phyloP scores from a whole-genome alignment of 169 alveolate genomes.

The Besnoitia besnoiti region DNA sequence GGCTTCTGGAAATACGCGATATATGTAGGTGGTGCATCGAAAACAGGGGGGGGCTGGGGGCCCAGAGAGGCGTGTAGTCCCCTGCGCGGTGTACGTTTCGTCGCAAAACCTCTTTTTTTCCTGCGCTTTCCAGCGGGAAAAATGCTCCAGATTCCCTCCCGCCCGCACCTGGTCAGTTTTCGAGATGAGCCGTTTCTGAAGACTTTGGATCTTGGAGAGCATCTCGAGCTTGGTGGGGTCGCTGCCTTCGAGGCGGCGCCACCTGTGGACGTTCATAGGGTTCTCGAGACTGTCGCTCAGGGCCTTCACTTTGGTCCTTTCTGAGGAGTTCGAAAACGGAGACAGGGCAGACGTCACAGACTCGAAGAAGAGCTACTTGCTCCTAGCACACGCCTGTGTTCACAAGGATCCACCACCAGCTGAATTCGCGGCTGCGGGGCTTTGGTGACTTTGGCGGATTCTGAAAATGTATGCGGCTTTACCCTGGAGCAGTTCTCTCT shows the following conservation, averaged over 20 bases:
- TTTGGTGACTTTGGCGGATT: no score
- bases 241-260: constrained; percentile 93
- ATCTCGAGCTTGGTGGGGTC: constrained; percentile 92
- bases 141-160: no score
- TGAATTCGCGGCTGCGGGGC: no score
- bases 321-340: constrained; percentile 71
- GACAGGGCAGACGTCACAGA: no score
- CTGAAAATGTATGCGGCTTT: no score
- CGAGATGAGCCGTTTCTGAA: constrained; percentile 92
- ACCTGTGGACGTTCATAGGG: constrained; percentile 93
- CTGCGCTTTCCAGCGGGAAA: no score
- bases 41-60: no score
- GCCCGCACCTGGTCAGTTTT: constrained; percentile 91
- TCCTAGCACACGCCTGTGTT: not conserved
- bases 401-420: not conserved
- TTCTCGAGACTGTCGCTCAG: constrained; percentile 92
- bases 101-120: no score
- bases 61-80: no score
- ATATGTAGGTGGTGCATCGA: no score
- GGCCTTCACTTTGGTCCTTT: constrained; percentile 90
- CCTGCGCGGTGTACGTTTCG: no score
- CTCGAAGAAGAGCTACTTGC: not conserved
- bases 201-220: constrained; percentile 87
- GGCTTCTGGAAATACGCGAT: no score
- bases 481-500: constrained; percentile 75